Conservation (phyloP, 2,329 filamentous ascomycete species). For the Hypoxylon sp. region DNA sequence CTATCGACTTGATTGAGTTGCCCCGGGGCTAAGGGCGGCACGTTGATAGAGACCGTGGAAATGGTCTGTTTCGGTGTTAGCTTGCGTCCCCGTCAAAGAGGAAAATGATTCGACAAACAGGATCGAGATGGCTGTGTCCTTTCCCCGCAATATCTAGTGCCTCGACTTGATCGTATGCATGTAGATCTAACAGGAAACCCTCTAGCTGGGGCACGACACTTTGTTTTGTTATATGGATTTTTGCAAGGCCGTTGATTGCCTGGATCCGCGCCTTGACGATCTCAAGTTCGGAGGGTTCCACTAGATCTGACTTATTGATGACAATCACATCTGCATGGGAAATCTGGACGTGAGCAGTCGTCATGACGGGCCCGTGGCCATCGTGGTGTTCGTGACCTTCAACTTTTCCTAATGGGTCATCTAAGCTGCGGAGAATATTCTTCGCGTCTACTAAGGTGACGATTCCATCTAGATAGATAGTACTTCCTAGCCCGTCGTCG, state of each 20-base stretch:
- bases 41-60: conserved; percentile 81
- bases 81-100: conserved; percentile 1
- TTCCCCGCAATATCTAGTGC: conserved; percentile 79
- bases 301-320: conserved; percentile 93
- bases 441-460: conserved; percentile 96
- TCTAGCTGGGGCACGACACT: conserved; percentile 86
- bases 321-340: conserved; percentile 96
- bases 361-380: conserved; percentile 78
- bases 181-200: conserved; percentile 88
- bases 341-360: conserved; percentile 95
- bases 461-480: conserved; percentile 96
- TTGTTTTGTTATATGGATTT: conserved; percentile 84
- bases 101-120: conserved; percentile 66
- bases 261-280: conserved; percentile 78
- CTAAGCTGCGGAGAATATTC: conserved; percentile 86
- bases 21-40: conserved; percentile 70
- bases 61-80: conserved; percentile 73
- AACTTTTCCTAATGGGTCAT: conserved; percentile 75
- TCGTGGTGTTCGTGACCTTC: conserved; percentile 66
- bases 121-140: conserved; percentile 92
- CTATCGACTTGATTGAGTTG: conserved; percentile 78
- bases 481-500: conserved; percentile 93
- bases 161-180: conserved; percentile 89
- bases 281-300: conserved; percentile 77
- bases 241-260: conserved; percentile 92